Evolutionary conservation across 768 basidiomycete genomes (phyloP).

Genomic region (Auricularia auricula-judae): DNA sequence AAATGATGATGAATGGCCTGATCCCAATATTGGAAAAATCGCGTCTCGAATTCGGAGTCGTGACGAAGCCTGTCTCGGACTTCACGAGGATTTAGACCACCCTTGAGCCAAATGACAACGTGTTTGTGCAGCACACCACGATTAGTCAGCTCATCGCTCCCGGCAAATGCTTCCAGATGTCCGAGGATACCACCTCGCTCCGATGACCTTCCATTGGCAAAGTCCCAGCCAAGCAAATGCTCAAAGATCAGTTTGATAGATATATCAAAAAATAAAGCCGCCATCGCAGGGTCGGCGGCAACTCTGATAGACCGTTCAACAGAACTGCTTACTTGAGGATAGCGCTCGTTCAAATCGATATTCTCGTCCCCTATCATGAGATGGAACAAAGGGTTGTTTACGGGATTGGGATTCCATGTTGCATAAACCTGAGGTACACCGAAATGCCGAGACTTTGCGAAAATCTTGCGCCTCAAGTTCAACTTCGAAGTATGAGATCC

Average conservation of each 20-base stretch:
- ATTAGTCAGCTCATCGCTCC: conserved; percentile 16
- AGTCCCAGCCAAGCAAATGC: conserved; percentile 21
- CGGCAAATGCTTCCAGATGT: conserved; percentile 20
- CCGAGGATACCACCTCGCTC: conserved; percentile 21
- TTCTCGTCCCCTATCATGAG: conserved; percentile 17
- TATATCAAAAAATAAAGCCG: conserved; percentile 24
- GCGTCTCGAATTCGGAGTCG: conserved; percentile 10
- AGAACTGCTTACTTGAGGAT: conserved; percentile 12
- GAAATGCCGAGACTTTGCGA: conserved; percentile 19
- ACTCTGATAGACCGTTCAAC: conserved; percentile 13
- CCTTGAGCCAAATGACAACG: conserved; percentile 20
- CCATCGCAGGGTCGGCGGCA: conserved; percentile 24
- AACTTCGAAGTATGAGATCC: conserved; percentile 22
- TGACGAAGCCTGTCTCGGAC: conserved; percentile 14
- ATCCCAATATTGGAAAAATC: conserved; percentile 23
- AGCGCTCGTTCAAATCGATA: conserved; percentile 7
- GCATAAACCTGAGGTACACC: conserved; percentile 19
- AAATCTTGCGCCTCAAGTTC: conserved; percentile 15
- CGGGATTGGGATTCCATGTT: conserved; percentile 16
- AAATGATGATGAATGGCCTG: conserved; percentile 21
- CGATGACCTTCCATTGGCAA: conserved; percentile 2
- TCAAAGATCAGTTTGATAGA: conserved; percentile 15
- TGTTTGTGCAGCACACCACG: conserved; percentile 21
- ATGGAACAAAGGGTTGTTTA: conserved; percentile 20
- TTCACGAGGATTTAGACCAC: conserved; percentile 21